These are phyloP conservation scores for Colletotrichum endophyticum DNA, from an alignment of 2,329 filamentous ascomycete genomes.

Conservation along the genomic window DNA sequence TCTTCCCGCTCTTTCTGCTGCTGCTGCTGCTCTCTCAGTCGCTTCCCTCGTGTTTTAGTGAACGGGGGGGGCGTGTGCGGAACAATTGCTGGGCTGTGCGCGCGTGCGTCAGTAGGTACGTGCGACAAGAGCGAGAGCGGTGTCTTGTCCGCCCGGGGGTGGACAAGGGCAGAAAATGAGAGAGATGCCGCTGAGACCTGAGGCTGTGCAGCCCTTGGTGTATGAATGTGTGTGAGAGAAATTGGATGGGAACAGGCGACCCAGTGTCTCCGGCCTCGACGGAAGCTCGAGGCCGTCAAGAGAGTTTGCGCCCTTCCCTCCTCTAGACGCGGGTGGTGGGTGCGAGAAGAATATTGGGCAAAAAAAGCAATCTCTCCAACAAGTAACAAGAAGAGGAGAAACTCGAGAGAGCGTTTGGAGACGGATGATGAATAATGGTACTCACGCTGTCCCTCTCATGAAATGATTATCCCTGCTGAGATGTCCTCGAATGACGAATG, in stretches of 20 bases:
- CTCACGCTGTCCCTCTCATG: not conserved
- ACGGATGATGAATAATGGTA: not conserved
- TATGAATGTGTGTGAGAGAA: conserved; percentile 19
- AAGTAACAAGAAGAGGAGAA: conserved; percentile 16
- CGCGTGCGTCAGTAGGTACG: conserved; percentile 20
- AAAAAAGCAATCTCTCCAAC: not conserved
- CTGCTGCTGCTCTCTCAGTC: not conserved
- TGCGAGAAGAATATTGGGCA: not conserved
- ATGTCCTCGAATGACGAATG: not conserved
- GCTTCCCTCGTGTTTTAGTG: not conserved
- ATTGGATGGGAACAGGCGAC: conserved; percentile 12
- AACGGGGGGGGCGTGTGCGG: not conserved
- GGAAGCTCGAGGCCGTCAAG: conserved; percentile 1
- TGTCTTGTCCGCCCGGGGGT: conserved; percentile 17
- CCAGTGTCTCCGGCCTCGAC: conserved; percentile 9
- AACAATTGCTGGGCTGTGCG: conserved; percentile 18
- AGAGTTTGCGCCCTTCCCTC: not conserved
- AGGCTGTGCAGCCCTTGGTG: conserved; percentile 20
- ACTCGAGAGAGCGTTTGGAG: not conserved
- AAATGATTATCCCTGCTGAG: not conserved
- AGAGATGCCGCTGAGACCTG: conserved; percentile 17
- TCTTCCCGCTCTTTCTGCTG: not conserved
- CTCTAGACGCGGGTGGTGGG: not conserved
- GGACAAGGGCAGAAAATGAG: conserved; percentile 19
- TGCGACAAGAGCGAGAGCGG: conserved; percentile 18